phyloP scores from a whole-genome alignment of 2,329 filamentous ascomycete genomes.

The Exophiala aquamarina region DNA sequence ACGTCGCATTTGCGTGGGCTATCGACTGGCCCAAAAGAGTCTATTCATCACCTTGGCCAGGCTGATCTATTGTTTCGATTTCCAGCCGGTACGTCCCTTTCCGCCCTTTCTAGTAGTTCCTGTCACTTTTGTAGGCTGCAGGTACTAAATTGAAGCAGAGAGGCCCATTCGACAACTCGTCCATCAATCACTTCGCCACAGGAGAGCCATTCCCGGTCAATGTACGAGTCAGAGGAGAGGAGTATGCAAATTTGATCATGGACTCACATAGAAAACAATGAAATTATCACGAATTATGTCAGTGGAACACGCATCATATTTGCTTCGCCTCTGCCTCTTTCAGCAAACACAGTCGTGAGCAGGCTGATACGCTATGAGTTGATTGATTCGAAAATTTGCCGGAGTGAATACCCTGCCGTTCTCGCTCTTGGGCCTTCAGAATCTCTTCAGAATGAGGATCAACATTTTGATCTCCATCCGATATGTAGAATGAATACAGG shows the following conservation, averaged over 20 bases:
- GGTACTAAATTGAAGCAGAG: conserved; percentile 16
- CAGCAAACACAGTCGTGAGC: too few relatives aligned
- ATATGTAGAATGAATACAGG: too few relatives aligned
- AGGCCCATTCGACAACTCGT: conserved; percentile 21
- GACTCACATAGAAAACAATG: too few relatives aligned
- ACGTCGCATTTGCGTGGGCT: conserved; percentile 37
- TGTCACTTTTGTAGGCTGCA: not conserved
- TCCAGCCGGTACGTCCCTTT: conserved; percentile 17
- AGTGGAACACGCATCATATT: too few relatives aligned
- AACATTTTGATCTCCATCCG: too few relatives aligned
- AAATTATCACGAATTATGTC: too few relatives aligned
- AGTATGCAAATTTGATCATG: conserved; percentile 20
- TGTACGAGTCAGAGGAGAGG: conserved; percentile 17
- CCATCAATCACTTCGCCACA: conserved; percentile 27
- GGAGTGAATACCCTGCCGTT: too few relatives aligned
- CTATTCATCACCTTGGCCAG: conserved; percentile 35
- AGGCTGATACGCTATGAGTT: too few relatives aligned
- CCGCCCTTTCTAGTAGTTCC: not conserved
- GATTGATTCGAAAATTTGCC: too few relatives aligned
- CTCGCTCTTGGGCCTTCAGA: too few relatives aligned
- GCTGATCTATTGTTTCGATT: conserved; percentile 33
- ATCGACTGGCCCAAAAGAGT: conserved; percentile 32
- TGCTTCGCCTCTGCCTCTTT: too few relatives aligned
- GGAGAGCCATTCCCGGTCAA: conserved; percentile 32
- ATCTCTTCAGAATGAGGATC: too few relatives aligned